These are phyloP conservation scores for Colletotrichum limetticola DNA, from an alignment of 2,329 filamentous ascomycete genomes.

Conservation along the genomic window DNA sequence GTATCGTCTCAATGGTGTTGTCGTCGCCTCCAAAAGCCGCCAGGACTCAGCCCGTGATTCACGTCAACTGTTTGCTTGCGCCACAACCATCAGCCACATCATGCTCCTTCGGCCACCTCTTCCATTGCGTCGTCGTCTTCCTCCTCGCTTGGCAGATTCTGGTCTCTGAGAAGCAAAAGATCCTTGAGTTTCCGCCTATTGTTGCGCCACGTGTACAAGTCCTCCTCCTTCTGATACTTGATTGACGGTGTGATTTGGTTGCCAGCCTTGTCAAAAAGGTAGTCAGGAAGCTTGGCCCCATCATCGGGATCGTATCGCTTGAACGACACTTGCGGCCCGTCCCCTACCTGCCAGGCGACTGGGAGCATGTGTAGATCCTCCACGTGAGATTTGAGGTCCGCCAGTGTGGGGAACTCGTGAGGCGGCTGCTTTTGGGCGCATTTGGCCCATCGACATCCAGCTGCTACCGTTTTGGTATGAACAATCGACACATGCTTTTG, in stretches of 20 bases:
- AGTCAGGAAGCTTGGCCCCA: slow-evolving; percentile 52
- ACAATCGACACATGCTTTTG: slow-evolving; percentile 62
- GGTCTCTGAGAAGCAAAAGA: slow-evolving; percentile 54
- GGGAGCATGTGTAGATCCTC: slow-evolving; percentile 64
- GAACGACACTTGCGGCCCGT: slow-evolving; percentile 55
- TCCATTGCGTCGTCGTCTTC: slow-evolving; percentile 46
- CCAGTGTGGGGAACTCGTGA: slow-evolving; percentile 30
- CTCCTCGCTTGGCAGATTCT: slow-evolving; percentile 57
- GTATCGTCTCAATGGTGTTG: neutral
- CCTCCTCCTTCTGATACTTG: slow-evolving; percentile 61
- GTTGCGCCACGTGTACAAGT: slow-evolving; percentile 54
- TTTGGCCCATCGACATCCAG: slow-evolving; percentile 51
- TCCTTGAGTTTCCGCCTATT: slow-evolving; percentile 57
- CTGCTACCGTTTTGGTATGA: slow-evolving; percentile 48
- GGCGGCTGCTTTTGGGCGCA: slow-evolving; percentile 44
- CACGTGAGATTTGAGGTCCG: slow-evolving; percentile 60
- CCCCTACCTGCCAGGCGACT: slow-evolving; percentile 68
- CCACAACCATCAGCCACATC: neutral
- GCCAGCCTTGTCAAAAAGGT: slow-evolving; percentile 63
- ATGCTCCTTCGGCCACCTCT: slow-evolving; percentile 17
- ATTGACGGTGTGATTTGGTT: slow-evolving; percentile 69
- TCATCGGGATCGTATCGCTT: slow-evolving; percentile 34
- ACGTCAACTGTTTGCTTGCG: neutral
- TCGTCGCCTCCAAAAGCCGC: neutral
- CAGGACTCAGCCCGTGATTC: neutral